Percentiles rank a stretch among this genome's conserved stretches.
Evolutionary conservation across 2,329 filamentous ascomycete genomes (phyloP).

Genomic region (Botryotinia globosa): DNA sequence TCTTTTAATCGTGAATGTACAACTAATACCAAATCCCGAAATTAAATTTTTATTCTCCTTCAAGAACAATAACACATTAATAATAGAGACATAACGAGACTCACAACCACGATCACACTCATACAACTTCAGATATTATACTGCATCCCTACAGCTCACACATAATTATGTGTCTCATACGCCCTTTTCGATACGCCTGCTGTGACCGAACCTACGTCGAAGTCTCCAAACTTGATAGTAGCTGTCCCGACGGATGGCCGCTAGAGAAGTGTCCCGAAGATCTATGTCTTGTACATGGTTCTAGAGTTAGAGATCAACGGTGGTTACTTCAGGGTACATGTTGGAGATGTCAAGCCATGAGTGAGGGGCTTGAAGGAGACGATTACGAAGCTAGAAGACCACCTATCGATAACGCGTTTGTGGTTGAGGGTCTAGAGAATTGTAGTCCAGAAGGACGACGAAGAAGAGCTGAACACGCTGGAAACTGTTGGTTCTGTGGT

Average conservation of each 20-base stretch:
- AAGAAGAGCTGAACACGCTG: slow-evolving; percentile 2
- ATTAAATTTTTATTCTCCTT: neutral
- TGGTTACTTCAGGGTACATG: slow-evolving; percentile 22
- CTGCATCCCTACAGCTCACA: neutral
- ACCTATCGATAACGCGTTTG: slow-evolving; percentile 29
- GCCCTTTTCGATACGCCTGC: slow-evolving; percentile 30
- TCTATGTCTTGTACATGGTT: slow-evolving; percentile 28
- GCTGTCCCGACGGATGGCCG: slow-evolving; percentile 32
- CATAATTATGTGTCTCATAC: slow-evolving; percentile 33
- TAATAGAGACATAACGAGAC: neutral
- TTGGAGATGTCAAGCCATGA: slow-evolving; percentile 33
- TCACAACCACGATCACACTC: neutral
- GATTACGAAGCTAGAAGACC: slow-evolving; percentile 30
- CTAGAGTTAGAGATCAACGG: slow-evolving; percentile 20
- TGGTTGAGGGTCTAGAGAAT: slow-evolving; percentile 29
- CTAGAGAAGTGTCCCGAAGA: slow-evolving; percentile 33
- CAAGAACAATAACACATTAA: neutral
- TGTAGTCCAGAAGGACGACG: slow-evolving; percentile 23
- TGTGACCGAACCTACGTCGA: slow-evolving; percentile 32
- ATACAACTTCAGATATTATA: neutral
- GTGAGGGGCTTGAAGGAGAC: neutral
- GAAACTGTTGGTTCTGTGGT: slow-evolving; percentile 23
- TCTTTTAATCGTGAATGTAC: slow-evolving; percentile 1
- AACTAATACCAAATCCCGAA: neutral
- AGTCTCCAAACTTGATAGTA: slow-evolving; percentile 25